Percentiles rank a stretch among this genome's conserved stretches.
Evolutionary conservation across 2,329 filamentous ascomycete genomes (phyloP).

Genomic region (Colletotrichum simmondsii): DNA sequence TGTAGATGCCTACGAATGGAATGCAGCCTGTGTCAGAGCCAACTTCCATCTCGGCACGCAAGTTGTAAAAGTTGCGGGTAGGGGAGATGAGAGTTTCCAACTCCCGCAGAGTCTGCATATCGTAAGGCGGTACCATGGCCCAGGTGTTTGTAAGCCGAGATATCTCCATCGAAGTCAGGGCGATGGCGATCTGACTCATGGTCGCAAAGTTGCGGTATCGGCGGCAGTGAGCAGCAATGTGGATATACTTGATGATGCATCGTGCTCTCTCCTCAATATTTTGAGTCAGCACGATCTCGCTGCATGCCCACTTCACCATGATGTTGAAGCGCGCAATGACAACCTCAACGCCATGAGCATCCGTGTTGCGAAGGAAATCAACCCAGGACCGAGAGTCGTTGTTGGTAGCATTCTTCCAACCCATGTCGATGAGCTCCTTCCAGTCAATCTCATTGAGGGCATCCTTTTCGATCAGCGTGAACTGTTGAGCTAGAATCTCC

Average conservation of each 20-base stretch:
- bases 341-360: constrained; percentile 82
- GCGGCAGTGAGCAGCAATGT: constrained; percentile 81
- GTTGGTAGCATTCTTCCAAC: constrained; percentile 77
- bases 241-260: constrained; percentile 84
- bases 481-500: constrained; percentile 81
- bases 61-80: constrained; percentile 79
- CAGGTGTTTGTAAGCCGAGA: constrained; percentile 76
- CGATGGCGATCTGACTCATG: constrained; percentile 83
- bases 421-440: constrained; percentile 87
- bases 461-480: constrained; percentile 88
- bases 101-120: constrained; percentile 73
- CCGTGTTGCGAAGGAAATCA: constrained; percentile 78
- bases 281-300: constrained; percentile 80
- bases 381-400: constrained; percentile 82
- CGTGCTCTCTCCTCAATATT: constrained; percentile 77
- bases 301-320: constrained; percentile 88
- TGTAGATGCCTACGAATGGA: constrained; percentile 86
- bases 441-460: constrained; percentile 88
- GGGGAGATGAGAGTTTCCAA: constrained; percentile 81
- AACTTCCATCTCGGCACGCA: constrained; percentile 84
- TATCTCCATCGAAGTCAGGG: constrained; percentile 79
- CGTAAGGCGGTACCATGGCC: constrained; percentile 73
- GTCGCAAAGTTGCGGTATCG: constrained; percentile 85
- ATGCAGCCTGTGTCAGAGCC: constrained; percentile 78
- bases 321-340: constrained; percentile 89